Evolutionary conservation across 2,329 filamentous ascomycete genomes (phyloP).

Genomic region (Cryphonectria carpinicola): DNA sequence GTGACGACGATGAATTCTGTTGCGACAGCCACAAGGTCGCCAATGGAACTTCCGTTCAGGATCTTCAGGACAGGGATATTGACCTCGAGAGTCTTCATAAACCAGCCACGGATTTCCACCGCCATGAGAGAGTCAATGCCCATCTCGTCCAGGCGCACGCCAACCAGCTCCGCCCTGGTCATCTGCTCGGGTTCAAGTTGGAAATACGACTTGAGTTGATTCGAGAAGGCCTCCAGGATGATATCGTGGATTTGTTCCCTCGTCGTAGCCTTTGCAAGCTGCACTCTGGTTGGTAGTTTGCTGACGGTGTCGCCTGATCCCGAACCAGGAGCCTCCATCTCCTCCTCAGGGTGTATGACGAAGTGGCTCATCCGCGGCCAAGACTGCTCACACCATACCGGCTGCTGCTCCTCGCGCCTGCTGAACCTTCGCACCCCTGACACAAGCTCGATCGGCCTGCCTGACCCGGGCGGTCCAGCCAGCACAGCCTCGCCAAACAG

Average conservation of each 20-base stretch:
- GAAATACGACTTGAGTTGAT: not conserved
- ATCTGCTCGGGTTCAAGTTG: too few relatives aligned
- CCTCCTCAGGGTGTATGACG: too few relatives aligned
- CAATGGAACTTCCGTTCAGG: not conserved
- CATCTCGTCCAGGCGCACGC: not conserved
- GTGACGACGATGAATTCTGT: too few relatives aligned
- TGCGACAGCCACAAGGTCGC: not conserved
- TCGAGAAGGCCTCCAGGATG: too few relatives aligned
- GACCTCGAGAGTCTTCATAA: conserved; percentile 8
- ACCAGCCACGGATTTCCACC: conserved; percentile 11
- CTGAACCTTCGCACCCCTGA: not conserved
- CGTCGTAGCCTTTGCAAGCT: too few relatives aligned
- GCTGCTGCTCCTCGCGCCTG: not conserved
- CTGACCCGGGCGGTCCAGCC: not conserved
- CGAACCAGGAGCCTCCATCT: too few relatives aligned
- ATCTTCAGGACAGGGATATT: conserved; percentile 13
- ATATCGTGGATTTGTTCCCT: too few relatives aligned
- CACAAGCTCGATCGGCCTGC: not conserved
- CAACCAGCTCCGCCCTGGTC: too few relatives aligned
- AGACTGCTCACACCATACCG: not conserved
- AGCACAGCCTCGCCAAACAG: conserved; percentile 47
- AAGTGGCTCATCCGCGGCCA: too few relatives aligned
- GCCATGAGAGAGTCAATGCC: conserved; percentile 15
- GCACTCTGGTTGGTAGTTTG: too few relatives aligned
- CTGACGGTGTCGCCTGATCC: too few relatives aligned